Evolutionary conservation across 2,329 filamentous ascomycete species (phyloP).

Genomic region (Botrytis pseudocinerea): DNA sequence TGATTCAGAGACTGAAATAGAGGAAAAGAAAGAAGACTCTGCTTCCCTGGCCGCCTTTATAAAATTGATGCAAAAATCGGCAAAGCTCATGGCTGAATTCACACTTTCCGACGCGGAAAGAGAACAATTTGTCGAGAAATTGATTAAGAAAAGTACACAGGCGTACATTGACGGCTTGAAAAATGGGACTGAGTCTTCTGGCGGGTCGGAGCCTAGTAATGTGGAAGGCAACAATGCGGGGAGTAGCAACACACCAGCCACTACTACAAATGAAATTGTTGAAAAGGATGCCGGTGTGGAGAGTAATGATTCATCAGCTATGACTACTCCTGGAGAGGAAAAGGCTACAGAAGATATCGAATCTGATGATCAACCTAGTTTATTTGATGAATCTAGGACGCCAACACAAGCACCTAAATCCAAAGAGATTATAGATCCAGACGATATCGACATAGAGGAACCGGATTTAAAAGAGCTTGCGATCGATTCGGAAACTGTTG

Average conservation of each 20-base stretch:
- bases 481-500: constrained; percentile 28
- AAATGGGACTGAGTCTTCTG: background rate
- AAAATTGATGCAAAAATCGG: background rate
- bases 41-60: background rate
- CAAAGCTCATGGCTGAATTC: background rate
- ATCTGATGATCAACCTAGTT: constrained; percentile 28
- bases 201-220: constrained; percentile 29
- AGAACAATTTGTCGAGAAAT: background rate
- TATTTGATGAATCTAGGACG: constrained; percentile 34
- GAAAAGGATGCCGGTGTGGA: constrained; percentile 29
- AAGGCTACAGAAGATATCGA: constrained; percentile 15
- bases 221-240: background rate
- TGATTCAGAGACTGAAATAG: background rate
- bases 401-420: constrained; percentile 23
- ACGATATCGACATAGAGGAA: constrained; percentile 40
- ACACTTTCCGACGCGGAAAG: background rate
- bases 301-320: constrained; percentile 11
- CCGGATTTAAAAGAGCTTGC: constrained; percentile 35
- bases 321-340: background rate
- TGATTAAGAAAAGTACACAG: background rate
- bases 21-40: constrained; percentile 25
- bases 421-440: constrained; percentile 38
- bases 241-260: background rate
- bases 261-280: background rate
- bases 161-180: background rate